Conservation (phyloP, 1,284 basidiomycete species). For the Ustilago tritici region DNA sequence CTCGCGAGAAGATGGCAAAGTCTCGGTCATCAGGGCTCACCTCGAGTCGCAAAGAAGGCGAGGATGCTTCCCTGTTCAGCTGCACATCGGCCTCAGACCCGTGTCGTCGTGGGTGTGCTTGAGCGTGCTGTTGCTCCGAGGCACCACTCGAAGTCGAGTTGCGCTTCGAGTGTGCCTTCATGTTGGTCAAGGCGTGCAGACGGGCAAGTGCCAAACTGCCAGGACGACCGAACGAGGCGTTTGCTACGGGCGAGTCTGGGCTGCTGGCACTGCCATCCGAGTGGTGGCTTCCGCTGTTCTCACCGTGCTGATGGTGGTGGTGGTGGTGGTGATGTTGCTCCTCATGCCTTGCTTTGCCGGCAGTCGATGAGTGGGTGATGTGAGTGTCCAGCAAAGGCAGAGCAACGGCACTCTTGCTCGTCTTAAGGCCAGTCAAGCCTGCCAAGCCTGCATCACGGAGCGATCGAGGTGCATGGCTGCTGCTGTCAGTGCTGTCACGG, state of each 20-base stretch:
- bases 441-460: conserved; percentile 40
- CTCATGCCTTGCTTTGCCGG: conserved; percentile 43
- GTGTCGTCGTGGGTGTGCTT: conserved; percentile 15
- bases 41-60: conserved; percentile 50
- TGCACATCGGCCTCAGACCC: conserved; percentile 29
- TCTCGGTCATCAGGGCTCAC: conserved; percentile 50
- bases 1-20: conserved; percentile 48
- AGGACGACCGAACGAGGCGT: conserved; percentile 32
- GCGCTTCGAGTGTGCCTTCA: conserved; percentile 48
- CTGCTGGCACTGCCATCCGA: conserved; percentile 43
- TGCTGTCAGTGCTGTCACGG: conserved; percentile 43
- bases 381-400: conserved; percentile 72
- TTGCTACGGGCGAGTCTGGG: conserved; percentile 33
- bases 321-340: conserved; percentile 2
- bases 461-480: conserved; percentile 21
- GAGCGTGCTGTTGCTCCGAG: conserved; percentile 12
- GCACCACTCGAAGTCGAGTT: conserved; percentile 21
- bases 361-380: conserved; percentile 70
- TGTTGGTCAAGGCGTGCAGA: conserved; percentile 43
- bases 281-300: conserved; percentile 26
- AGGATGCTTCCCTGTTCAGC: conserved; percentile 35
- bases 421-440: conserved; percentile 70
- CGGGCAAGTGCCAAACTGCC: conserved; percentile 50
- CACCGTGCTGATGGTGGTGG: conserved; percentile 8
- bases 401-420: conserved; percentile 78